These are phyloP conservation scores for Penicillium mononematosum DNA, from an alignment of 495 filamentous ascomycete genomes.

Conservation along the genomic window DNA sequence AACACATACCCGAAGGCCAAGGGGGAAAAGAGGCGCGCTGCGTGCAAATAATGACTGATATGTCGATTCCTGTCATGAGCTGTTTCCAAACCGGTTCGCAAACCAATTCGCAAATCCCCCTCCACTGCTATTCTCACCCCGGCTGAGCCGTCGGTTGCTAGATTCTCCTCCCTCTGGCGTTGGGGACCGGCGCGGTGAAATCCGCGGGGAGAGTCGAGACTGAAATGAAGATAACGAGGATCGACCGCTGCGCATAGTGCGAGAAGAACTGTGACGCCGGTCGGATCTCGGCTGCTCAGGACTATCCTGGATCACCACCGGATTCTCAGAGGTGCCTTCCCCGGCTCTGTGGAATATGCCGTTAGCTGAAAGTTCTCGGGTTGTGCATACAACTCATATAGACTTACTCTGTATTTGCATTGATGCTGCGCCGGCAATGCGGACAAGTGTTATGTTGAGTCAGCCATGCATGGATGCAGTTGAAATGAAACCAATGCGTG, in stretches of 20 bases:
- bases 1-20: not conserved
- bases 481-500: slow-evolving; percentile 85
- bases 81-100: slow-evolving; percentile 37
- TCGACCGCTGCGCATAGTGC: slow-evolving; percentile 19
- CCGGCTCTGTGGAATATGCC: slow-evolving; percentile 1
- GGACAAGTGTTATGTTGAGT: slow-evolving; percentile 88
- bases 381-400: not conserved
- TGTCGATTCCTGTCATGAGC: not conserved
- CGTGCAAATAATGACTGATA: not conserved
- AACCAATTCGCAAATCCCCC: slow-evolving; percentile 38
- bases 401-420: slow-evolving; percentile 35
- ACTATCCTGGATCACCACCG: slow-evolving; percentile 31
- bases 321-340: slow-evolving; percentile 36
- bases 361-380: slow-evolving; percentile 16
- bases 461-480: slow-evolving; percentile 77
- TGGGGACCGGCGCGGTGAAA: slow-evolving; percentile 10
- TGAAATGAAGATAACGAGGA: slow-evolving; percentile 22
- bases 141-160: slow-evolving; percentile 17
- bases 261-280: slow-evolving; percentile 24
- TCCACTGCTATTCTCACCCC: slow-evolving; percentile 29
- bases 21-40: not conserved
- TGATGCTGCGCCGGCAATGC: slow-evolving; percentile 78
- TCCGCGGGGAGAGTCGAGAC: not conserved
- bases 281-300: slow-evolving; percentile 21
- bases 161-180: slow-evolving; percentile 13